Evolutionary conservation across 2,329 filamentous ascomycete genomes (phyloP).

Genomic region (Cadophora sp.): DNA sequence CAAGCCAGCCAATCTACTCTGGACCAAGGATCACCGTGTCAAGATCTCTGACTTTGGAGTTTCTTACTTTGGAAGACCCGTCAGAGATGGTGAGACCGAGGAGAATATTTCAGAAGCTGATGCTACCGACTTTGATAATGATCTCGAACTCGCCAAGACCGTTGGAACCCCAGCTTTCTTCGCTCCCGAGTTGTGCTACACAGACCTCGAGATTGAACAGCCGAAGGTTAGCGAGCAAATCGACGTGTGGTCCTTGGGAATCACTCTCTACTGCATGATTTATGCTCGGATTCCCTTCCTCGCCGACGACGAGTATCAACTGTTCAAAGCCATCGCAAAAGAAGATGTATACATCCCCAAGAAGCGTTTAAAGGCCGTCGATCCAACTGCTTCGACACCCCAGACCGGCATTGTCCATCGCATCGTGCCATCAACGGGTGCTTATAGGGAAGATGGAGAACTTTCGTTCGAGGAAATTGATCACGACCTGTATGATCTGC

Average conservation of each 20-base stretch:
- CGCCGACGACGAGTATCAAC: slow-evolving; percentile 87
- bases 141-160: slow-evolving; percentile 95
- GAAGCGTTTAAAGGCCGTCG: slow-evolving; percentile 79
- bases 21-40: slow-evolving; percentile 82
- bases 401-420: slow-evolving; percentile 62
- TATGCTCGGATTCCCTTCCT: slow-evolving; percentile 94
- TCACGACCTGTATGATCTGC: slow-evolving; percentile 77
- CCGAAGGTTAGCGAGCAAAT: slow-evolving; percentile 90
- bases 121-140: slow-evolving; percentile 86
- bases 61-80: slow-evolving; percentile 91
- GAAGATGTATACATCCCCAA: slow-evolving; percentile 90
- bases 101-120: slow-evolving; percentile 81
- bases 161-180: slow-evolving; percentile 98
- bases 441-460: slow-evolving; percentile 78
- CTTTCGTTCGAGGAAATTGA: slow-evolving; percentile 87
- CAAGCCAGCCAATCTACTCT: slow-evolving; percentile 88
- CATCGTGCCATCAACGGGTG: slow-evolving; percentile 53
- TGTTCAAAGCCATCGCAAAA: slow-evolving; percentile 91
- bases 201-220: slow-evolving; percentile 71
- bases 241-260: slow-evolving; percentile 95
- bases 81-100: slow-evolving; percentile 80
- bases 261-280: slow-evolving; percentile 94
- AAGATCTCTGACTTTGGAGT: slow-evolving; percentile 99
- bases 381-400: slow-evolving; percentile 63
- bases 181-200: slow-evolving; percentile 94